These are phyloP conservation scores for Emiliania huxleyi DNA, from an alignment of 78 protist genomes.

Conservation along the genomic window DNA sequence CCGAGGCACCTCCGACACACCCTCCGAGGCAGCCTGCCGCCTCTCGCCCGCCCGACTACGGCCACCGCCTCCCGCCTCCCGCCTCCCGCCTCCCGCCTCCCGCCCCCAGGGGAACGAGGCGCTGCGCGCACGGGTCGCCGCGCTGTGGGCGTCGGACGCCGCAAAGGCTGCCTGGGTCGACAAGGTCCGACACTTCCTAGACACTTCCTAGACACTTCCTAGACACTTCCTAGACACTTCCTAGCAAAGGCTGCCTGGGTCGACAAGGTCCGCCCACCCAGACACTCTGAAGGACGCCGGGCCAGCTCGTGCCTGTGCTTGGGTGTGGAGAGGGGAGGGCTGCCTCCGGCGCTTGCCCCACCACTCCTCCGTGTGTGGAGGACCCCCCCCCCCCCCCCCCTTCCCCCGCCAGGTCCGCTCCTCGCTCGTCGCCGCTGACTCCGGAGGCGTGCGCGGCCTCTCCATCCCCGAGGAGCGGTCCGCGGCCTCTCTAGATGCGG, in stretches of 20 bases:
- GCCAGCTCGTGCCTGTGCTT: neutral
- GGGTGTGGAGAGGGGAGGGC: neutral
- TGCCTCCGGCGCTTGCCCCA: neutral
- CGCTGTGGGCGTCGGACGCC: neutral
- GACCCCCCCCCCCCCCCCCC: neutral
- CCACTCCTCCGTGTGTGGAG: neutral
- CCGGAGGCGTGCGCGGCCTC: neutral
- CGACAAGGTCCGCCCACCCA: neutral
- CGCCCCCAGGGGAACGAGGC: neutral
- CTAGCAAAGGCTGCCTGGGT: too few relatives aligned
- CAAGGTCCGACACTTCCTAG: too few relatives aligned
- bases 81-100: too few relatives aligned
- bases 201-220: too few relatives aligned
- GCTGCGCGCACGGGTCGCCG: neutral
- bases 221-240: too few relatives aligned
- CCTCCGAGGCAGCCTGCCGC: too few relatives aligned
- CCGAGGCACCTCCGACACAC: too few relatives aligned
- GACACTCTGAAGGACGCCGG: neutral
- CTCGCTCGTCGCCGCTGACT: neutral
- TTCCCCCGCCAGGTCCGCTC: neutral
- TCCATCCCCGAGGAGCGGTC: neutral
- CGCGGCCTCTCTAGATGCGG: too few relatives aligned
- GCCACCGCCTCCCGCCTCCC: too few relatives aligned
- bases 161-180: neutral
- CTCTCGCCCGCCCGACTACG: too few relatives aligned